These are phyloP conservation scores for Lasiodiplodia citricola DNA, from an alignment of 2,329 filamentous ascomycete genomes.

Conservation along the genomic window DNA sequence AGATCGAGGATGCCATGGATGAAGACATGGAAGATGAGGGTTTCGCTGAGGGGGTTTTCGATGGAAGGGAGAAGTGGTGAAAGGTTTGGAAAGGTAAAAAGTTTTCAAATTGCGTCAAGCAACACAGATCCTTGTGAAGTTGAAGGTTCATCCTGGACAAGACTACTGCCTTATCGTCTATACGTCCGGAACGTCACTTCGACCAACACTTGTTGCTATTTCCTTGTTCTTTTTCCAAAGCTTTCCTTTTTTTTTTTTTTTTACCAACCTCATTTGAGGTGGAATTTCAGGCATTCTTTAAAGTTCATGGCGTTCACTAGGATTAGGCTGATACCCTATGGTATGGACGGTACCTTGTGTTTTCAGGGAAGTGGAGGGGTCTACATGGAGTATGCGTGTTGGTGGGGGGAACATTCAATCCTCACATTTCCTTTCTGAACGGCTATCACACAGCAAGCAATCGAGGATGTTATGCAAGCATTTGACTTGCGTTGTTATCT, in stretches of 20 bases:
- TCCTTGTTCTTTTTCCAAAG: background rate
- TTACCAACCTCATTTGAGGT: background rate
- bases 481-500: background rate
- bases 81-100: background rate
- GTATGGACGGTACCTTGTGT: conserved; percentile 18
- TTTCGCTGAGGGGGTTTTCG: conserved; percentile 32
- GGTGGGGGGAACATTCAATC: background rate
- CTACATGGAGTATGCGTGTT: conserved; percentile 1
- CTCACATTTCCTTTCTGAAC: background rate
- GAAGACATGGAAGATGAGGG: conserved; percentile 39
- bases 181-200: background rate
- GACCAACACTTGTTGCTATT: background rate
- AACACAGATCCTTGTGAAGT: background rate
- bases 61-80: conserved; percentile 26
- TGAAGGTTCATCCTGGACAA: background rate
- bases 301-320: conserved; percentile 17
- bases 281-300: background rate
- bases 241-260: background rate
- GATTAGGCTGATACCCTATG: conserved; percentile 25
- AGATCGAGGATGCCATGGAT: conserved; percentile 41
- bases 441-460: conserved; percentile 8
- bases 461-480: conserved; percentile 17
- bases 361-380: background rate
- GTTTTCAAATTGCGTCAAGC: conserved; percentile 16
- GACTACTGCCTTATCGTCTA: background rate